Conservation (phyloP, 1,139 yeast genomes). For the Scheffersomyces quercinus region DNA sequence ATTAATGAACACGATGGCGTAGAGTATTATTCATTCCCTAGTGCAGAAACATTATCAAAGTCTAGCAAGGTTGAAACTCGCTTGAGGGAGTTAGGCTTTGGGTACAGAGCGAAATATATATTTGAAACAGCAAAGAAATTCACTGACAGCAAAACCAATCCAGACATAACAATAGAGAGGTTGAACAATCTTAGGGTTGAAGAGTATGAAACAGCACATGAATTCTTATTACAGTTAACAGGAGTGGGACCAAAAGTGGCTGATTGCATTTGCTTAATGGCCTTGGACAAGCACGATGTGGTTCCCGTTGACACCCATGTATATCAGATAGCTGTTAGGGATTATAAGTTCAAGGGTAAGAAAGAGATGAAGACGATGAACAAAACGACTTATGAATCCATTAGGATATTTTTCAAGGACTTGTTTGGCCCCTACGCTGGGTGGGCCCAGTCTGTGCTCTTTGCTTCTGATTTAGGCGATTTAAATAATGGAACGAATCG, state of each 20-base stretch:
- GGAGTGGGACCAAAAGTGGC: constrained; percentile 99
- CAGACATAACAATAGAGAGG: constrained; percentile 31
- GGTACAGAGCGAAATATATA: constrained; percentile 89
- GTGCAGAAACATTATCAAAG: constrained; percentile 48
- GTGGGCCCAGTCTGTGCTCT: constrained; percentile 94
- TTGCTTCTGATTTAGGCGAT: constrained; percentile 77
- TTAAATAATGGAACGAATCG: constrained; percentile 51
- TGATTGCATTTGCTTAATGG: constrained; percentile 87
- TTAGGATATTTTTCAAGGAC: constrained; percentile 59
- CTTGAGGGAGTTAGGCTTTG: constrained; percentile 70
- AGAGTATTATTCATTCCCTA: constrained; percentile 74
- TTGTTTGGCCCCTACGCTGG: constrained; percentile 94
- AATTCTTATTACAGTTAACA: constrained; percentile 61
- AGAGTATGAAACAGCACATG: constrained; percentile 61
- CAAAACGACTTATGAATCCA: constrained; percentile 60
- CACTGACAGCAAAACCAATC: constrained; percentile 35
- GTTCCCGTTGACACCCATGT: constrained; percentile 98
- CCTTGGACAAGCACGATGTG: constrained; percentile 80
- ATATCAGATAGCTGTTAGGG: constrained; percentile 85
- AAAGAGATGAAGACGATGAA: constrained; percentile 50
- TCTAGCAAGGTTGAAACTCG: constrained; percentile 39
- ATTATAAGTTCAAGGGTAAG: constrained; percentile 62
- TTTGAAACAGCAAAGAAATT: constrained; percentile 66
- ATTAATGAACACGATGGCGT: constrained; percentile 58
- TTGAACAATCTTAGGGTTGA: constrained; percentile 40